Conservation (phyloP, 306 rosid species). For the Cucumis melo region DNA sequence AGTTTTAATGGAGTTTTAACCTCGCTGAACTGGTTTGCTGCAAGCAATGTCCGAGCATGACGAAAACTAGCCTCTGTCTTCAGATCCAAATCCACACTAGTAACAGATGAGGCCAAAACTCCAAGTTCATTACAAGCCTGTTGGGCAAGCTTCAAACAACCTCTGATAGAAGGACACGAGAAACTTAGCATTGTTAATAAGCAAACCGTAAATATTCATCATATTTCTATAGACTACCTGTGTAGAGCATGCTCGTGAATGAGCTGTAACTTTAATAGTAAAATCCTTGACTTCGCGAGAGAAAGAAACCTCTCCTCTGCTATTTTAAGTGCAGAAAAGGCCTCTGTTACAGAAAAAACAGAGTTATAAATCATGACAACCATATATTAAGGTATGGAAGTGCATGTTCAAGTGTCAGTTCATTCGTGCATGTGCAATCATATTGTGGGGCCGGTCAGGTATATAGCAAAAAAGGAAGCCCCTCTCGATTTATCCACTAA, state of each 20-base stretch:
- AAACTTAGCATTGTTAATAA: background rate
- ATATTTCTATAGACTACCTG: slow-evolving; percentile 24
- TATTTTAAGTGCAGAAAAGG: slow-evolving; percentile 69
- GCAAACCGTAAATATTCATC: background rate
- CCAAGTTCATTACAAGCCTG: slow-evolving; percentile 87
- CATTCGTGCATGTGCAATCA: background rate
- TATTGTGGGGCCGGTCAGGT: background rate
- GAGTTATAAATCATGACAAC: slow-evolving; percentile 2
- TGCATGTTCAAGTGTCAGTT: background rate
- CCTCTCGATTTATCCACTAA: background rate
- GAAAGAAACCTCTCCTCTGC: slow-evolving; percentile 83
- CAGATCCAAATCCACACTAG: slow-evolving; percentile 87
- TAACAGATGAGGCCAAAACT: slow-evolving; percentile 77
- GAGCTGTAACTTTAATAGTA: slow-evolving; percentile 70
- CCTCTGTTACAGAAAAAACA: slow-evolving; percentile 40
- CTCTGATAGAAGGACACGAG: slow-evolving; percentile 34
- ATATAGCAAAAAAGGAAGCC: background rate
- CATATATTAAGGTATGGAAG: background rate
- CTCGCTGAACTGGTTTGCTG: slow-evolving; percentile 90
- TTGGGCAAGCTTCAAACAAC: slow-evolving; percentile 78
- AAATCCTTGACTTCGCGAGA: slow-evolving; percentile 68
- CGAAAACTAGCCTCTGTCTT: slow-evolving; percentile 95
- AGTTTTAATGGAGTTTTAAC: slow-evolving; percentile 22
- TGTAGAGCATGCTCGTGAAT: slow-evolving; percentile 84
- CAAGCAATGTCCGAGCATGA: slow-evolving; percentile 80